phyloP scores from a whole-genome alignment of 1,284 basidiomycete genomes.

The Cerioporus squamosus region DNA sequence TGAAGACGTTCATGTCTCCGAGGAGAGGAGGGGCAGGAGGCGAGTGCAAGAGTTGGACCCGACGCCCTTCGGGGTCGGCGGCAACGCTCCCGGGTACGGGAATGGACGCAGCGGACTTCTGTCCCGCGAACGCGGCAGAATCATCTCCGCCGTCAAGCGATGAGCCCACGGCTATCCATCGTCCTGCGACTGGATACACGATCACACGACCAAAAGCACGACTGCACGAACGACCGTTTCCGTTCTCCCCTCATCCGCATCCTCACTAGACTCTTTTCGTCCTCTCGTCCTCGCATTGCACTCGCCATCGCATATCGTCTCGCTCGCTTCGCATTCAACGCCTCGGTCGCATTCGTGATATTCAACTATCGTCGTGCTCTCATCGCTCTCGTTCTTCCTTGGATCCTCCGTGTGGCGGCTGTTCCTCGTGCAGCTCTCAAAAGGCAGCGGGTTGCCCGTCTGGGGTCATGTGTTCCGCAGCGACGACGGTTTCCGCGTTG shows the following conservation, averaged over 20 bases:
- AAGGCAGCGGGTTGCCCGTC: slow-evolving; percentile 6
- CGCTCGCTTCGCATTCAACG: slow-evolving; percentile 9
- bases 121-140: slow-evolving; percentile 28
- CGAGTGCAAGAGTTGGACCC: slow-evolving; percentile 32
- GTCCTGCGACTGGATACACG: slow-evolving; percentile 15
- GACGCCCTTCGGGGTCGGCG: slow-evolving; percentile 10
- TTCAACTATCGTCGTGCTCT: slow-evolving; percentile 22
- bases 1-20: slow-evolving; percentile 13
- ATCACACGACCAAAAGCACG: slow-evolving; percentile 24
- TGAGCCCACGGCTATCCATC: background rate
- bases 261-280: slow-evolving; percentile 21
- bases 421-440: slow-evolving; percentile 3
- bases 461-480: slow-evolving; percentile 1
- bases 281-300: slow-evolving; percentile 14
- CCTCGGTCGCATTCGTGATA: slow-evolving; percentile 17
- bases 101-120: slow-evolving; percentile 34
- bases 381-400: slow-evolving; percentile 7
- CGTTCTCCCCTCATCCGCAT: slow-evolving; percentile 5
- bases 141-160: slow-evolving; percentile 12
- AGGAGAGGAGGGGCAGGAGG: slow-evolving; percentile 27
- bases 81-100: slow-evolving; percentile 32
- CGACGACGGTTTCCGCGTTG: background rate
- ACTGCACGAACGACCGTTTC: slow-evolving; percentile 17
- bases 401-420: background rate
- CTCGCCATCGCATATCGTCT: slow-evolving; percentile 14